Conservation (phyloP, 2,329 filamentous ascomycete species). For the Penicillium fuscoglaucum region DNA sequence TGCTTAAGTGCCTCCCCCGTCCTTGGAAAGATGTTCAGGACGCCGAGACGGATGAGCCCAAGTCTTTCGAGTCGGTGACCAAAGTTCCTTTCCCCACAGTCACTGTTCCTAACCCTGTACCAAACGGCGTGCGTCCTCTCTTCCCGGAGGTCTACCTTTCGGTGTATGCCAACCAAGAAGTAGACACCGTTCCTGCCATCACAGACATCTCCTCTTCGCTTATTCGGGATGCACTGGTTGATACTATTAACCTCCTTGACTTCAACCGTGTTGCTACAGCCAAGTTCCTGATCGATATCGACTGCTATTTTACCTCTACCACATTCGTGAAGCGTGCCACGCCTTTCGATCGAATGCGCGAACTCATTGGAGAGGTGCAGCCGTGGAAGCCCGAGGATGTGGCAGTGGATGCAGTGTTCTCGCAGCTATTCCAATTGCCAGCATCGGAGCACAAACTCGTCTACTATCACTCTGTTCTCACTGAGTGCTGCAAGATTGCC, state of each 20-base stretch:
- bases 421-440: constrained; percentile 86
- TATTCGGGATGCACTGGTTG: constrained; percentile 79
- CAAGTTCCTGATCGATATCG: constrained; percentile 86
- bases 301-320: constrained; percentile 86
- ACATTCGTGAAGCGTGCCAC: constrained; percentile 94
- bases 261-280: constrained; percentile 88
- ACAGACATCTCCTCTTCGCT: constrained; percentile 76
- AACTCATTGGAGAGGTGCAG: constrained; percentile 61
- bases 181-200: constrained; percentile 81
- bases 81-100: constrained; percentile 80
- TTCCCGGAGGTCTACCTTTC: constrained; percentile 95
- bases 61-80: constrained; percentile 58
- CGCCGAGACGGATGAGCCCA: constrained; percentile 50
- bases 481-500: constrained; percentile 92
- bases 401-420: constrained; percentile 95
- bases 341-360: constrained; percentile 82
- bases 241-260: constrained; percentile 91
- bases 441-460: constrained; percentile 88
- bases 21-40: constrained; percentile 49
- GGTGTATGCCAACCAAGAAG: constrained; percentile 81
- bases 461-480: constrained; percentile 94
- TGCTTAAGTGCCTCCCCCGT: constrained; percentile 64
- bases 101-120: constrained; percentile 71
- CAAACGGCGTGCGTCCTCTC: constrained; percentile 70
- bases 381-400: constrained; percentile 99